Base-by-base conservation (phyloP, 176 grass and related monocot species). In the Bolboschoenus planiculmis region DNA sequence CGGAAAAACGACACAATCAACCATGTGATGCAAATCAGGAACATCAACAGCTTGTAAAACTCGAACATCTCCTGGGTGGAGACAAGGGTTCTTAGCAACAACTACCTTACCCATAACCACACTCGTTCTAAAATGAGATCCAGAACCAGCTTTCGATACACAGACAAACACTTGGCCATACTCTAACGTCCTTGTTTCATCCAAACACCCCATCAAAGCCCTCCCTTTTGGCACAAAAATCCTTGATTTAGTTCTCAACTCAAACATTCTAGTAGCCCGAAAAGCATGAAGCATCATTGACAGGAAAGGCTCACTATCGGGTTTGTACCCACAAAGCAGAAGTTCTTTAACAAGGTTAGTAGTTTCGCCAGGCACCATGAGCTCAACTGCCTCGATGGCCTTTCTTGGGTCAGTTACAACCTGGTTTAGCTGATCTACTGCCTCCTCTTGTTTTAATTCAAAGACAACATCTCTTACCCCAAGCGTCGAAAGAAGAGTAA, bases 1-100 rank as follows among this genome's bases (percentile, higher is more conserved):
- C 24, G 95, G 95, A 89, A 97, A 97, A 84, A 97, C 95, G 40
- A 97, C 84, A 82, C 95, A 97, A 75, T 97, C 88, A 87, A 92
- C 83, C 90, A 97, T 85, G 83, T 97, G 95, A 37, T 60, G 85
- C 81, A 97, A 78, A 75, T n/a, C 13, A 84, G 88, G 95, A 83
- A 90, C 29, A 88, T 93, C 79, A 27, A 97, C 87, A 86, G 95
- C 95, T 46, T 67, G 80, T 62, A 97, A 87, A 86, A 97, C 36
- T 9, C 81, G 89, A 35, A 97, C 9, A 82, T 97, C 95, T 51
- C 95, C 95, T 4, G 90, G 95, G 50, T 97, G 92, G 46, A 94
- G 90, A 66, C 95, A 97, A 73, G 95, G 95, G 56, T 94, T 97
- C 82, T 97, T 97, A 24, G 95, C 85, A 86, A 97, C 84, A 14